phyloP scores from a whole-genome alignment of 106 monocot species.

The Dendrobium huoshanense region DNA sequence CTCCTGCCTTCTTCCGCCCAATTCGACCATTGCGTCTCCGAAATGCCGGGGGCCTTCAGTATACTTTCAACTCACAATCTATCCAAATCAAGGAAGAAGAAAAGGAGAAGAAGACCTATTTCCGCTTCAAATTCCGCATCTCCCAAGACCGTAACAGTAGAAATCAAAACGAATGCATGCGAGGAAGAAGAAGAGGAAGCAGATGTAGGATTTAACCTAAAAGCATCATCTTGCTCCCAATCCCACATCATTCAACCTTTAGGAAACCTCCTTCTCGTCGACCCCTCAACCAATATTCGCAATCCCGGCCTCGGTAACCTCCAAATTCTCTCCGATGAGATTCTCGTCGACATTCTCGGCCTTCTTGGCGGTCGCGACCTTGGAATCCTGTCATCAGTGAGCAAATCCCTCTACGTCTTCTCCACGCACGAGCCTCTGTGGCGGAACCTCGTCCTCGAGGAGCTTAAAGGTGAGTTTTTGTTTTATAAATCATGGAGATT shows the following conservation, averaged over 20 bases:
- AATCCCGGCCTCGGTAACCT: conserved; percentile 72
- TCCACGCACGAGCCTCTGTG: conserved; percentile 87
- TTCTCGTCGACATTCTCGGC: conserved; percentile 69
- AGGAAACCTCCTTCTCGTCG: conserved; percentile 67
- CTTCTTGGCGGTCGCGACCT: conserved; percentile 53
- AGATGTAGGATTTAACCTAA: conserved; percentile 43
- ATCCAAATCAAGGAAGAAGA: conserved; percentile 1
- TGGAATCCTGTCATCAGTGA: conserved; percentile 39
- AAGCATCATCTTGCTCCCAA: conserved; percentile 26
- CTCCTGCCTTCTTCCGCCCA: neutral
- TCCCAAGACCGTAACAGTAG: neutral
- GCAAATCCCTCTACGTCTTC: conserved; percentile 78
- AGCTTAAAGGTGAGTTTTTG: conserved; percentile 43
- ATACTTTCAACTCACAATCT: neutral
- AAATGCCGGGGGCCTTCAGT: neutral
- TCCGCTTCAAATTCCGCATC: neutral
- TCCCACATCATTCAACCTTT: conserved; percentile 80
- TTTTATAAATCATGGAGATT: conserved; percentile 66
- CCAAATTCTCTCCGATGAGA: conserved; percentile 63
- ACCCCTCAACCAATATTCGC: conserved; percentile 50
- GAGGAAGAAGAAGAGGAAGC: conserved; percentile 19
- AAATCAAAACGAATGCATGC: conserved; percentile 12
- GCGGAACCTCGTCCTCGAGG: conserved; percentile 56
- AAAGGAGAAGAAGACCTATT: neutral
- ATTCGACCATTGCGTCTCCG: neutral